Evolutionary conservation across 2,329 filamentous ascomycete genomes (phyloP).

Genomic region (Aspergillus amoenus): DNA sequence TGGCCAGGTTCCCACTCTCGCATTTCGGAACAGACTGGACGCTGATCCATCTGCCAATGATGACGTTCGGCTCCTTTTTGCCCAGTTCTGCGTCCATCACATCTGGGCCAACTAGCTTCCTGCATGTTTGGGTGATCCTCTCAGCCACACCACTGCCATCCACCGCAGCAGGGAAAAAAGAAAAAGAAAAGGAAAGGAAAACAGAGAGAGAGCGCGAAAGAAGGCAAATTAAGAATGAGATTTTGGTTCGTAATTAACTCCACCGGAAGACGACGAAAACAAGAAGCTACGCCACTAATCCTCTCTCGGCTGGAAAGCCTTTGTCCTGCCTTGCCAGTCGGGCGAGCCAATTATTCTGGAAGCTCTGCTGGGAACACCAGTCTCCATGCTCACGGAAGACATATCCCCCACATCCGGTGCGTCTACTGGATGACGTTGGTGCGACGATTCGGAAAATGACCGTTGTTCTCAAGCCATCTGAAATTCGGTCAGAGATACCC

Average conservation of each 20-base stretch:
- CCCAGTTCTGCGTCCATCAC: conserved; percentile 20
- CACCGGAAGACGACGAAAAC: conserved; percentile 4
- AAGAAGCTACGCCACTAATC: not conserved
- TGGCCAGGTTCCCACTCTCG: conserved; percentile 9
- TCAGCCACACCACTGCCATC: conserved; percentile 21
- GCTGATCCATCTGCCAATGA: conserved; percentile 16
- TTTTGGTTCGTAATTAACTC: conserved; percentile 1
- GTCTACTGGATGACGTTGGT: conserved; percentile 11
- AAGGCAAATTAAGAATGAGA: conserved; percentile 1
- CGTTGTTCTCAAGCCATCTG: conserved; percentile 9
- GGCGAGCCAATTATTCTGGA: conserved; percentile 22
- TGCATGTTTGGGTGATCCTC: conserved; percentile 29
- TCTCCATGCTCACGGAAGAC: conserved; percentile 4
- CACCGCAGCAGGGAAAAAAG: conserved; percentile 4
- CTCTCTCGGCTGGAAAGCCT: conserved; percentile 14
- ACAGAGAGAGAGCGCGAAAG: not conserved
- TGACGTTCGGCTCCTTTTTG: conserved; percentile 18
- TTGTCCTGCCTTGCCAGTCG: conserved; percentile 19
- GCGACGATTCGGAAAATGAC: conserved; percentile 15
- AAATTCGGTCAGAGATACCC: conserved; percentile 10
- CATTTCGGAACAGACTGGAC: conserved; percentile 13
- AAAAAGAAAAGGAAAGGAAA: no score
- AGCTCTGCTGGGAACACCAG: conserved; percentile 18
- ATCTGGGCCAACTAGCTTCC: conserved; percentile 31
- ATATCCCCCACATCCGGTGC: conserved; percentile 13